Evolutionary conservation across 208 protist species (phyloP).

Genomic region (Acanthamoeba sp.): DNA sequence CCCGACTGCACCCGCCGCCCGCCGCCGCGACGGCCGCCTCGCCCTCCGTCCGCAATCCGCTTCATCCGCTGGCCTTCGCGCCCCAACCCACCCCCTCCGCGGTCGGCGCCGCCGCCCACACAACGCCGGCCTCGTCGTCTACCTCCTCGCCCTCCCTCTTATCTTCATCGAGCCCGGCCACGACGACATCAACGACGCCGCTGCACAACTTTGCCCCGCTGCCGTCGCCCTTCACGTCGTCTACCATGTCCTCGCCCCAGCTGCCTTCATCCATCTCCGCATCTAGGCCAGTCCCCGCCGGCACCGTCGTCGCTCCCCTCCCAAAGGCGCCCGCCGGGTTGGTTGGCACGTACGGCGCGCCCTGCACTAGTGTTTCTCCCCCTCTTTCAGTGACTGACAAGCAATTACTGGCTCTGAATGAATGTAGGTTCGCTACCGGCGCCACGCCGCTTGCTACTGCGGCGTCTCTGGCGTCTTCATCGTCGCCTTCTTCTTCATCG

Average conservation of each 20-base stretch:
- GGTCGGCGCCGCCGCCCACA: too few species aligned
- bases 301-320: neutral
- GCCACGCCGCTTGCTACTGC: neutral
- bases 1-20: neutral
- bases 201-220: neutral
- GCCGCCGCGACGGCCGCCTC: neutral
- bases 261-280: neutral
- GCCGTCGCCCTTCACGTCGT: neutral
- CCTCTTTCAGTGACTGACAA: neutral
- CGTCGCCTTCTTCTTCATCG: neutral
- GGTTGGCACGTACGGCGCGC: neutral
- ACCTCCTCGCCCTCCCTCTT: neutral
- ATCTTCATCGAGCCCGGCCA: neutral
- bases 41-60: neutral
- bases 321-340: neutral
- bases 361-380: neutral
- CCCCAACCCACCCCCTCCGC: neutral
- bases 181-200: neutral
- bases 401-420: neutral
- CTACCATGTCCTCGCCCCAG: neutral
- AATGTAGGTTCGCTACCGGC: neutral
- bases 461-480: neutral
- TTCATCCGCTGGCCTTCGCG: neutral
- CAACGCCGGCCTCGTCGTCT: neutral
- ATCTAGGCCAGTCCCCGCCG: neutral